Evolutionary conservation across 345 rosid species (phyloP).

Genomic region (Syzygium oleosum): DNA sequence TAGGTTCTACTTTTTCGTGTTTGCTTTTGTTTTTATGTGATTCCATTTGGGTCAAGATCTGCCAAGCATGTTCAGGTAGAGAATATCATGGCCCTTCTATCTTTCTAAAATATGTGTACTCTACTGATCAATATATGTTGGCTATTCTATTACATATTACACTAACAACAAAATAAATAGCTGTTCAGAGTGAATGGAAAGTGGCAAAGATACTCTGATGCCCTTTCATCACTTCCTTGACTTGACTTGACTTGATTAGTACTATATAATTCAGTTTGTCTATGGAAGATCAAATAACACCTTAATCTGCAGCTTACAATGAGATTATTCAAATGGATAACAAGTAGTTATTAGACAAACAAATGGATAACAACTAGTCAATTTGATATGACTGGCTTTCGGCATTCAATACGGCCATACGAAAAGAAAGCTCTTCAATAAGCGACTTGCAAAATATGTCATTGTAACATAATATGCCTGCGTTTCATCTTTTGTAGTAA

Average conservation of each 20-base stretch:
- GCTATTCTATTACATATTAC: background rate
- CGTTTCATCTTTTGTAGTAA: background rate
- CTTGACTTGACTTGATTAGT: background rate
- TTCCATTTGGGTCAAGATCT: background rate
- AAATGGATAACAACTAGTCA: background rate
- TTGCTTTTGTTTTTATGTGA: background rate
- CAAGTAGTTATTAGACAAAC: background rate
- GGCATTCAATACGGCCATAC: background rate
- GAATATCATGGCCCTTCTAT: background rate
- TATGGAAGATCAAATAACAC: background rate
- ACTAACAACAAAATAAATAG: background rate
- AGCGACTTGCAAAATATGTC: background rate
- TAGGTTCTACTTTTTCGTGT: background rate
- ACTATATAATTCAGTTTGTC: background rate
- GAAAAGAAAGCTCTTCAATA: background rate
- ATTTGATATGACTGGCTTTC: background rate
- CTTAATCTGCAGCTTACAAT: background rate
- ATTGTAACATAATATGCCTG: background rate
- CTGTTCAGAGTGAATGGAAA: background rate
- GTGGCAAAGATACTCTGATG: background rate
- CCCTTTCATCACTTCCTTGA: background rate
- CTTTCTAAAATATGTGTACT: background rate
- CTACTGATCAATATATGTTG: background rate
- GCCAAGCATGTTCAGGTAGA: background rate
- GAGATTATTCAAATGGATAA: background rate